Evolutionary conservation across 805 yeast species (phyloP), one percentile per base, ranked within the genome.

Genomic region (Barnettozyma siamensis): DNA sequence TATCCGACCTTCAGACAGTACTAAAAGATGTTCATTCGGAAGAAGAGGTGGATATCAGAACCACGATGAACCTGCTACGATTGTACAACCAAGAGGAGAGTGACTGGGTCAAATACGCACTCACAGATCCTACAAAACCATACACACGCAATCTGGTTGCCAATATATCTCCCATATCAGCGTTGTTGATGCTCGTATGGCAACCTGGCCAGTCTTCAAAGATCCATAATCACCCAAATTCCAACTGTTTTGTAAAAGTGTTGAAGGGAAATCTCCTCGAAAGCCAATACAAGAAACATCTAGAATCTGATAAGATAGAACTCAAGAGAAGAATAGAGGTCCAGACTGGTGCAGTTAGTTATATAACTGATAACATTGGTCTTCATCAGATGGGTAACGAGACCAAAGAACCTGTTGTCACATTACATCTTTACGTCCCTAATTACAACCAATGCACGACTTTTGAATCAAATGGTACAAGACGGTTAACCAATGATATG

Each of bases 161-260:
- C 20, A 56, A 67, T 44, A 59, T 69, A 39, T 66, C 68, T 44
- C 67, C 67, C 6, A 63, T 66, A 47, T 72, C 76, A 35, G 66
- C 66, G 44, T 54, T 70, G 33, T 59, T 69, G 30, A 58, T 71
- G 9, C 50, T 71, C 20, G 73, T 70, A 10, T 71, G 76, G 76
- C 57, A 63, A 24, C 75, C 75, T 1, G 69, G 69, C 2, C 65
- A 64, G 47, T 54, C 64, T 13, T 61, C 67, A 31, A 70, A 72
- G 33, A 68, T 71, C 40, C 76, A 71, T 50, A 70, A 70, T 52
- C 76, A 71, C 47, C 75, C 75, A 29, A 60, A 66, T 35, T 74
- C 75, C 10, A 73, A 71, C 51, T 70, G 75, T 49, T 65, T 71
- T 45, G 69, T 71, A 68, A 71, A 71, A 52, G 59, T 70, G 29